Conservation (phyloP, 1,284 basidiomycete genomes). For the Ustilago curta region DNA sequence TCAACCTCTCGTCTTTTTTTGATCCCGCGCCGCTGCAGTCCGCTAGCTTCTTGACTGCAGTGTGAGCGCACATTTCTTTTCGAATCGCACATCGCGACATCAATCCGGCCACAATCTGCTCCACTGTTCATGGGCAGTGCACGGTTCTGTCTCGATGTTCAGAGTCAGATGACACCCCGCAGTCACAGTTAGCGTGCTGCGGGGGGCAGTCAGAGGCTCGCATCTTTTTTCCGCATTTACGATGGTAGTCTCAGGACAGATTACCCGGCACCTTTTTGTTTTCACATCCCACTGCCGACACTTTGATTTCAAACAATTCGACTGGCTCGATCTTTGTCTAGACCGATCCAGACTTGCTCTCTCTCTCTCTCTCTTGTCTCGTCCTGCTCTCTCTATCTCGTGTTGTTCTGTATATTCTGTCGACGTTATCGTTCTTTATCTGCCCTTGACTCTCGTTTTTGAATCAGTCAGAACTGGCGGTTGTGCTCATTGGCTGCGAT, state of each 20-base stretch:
- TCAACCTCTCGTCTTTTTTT: constrained; percentile 50
- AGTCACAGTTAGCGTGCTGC: constrained; percentile 27
- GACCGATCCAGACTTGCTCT: constrained; percentile 6
- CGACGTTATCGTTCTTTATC: constrained; percentile 7
- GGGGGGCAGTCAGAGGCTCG: constrained; percentile 16
- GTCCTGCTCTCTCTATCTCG: neutral
- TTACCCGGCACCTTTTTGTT: constrained; percentile 20
- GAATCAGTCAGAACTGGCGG: neutral
- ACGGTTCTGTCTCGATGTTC: neutral
- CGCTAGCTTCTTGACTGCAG: constrained; percentile 52
- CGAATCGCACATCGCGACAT: constrained; percentile 1
- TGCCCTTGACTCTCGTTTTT: constrained; percentile 5
- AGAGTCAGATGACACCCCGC: constrained; percentile 19
- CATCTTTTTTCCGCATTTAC: neutral
- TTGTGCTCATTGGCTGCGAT: neutral
- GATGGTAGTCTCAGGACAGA: constrained; percentile 26
- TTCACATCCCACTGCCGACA: neutral
- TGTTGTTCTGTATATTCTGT: constrained; percentile 25
- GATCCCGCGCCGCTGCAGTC: constrained; percentile 52
- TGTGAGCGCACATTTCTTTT: constrained; percentile 28
- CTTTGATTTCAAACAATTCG: constrained; percentile 1
- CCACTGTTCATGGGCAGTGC: neutral
- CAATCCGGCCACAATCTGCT: neutral
- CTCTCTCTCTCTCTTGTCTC: neutral
- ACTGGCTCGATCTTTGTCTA: constrained; percentile 12